Conservation (phyloP, 2,329 filamentous ascomycete genomes). For the Claviceps maximensis region DNA sequence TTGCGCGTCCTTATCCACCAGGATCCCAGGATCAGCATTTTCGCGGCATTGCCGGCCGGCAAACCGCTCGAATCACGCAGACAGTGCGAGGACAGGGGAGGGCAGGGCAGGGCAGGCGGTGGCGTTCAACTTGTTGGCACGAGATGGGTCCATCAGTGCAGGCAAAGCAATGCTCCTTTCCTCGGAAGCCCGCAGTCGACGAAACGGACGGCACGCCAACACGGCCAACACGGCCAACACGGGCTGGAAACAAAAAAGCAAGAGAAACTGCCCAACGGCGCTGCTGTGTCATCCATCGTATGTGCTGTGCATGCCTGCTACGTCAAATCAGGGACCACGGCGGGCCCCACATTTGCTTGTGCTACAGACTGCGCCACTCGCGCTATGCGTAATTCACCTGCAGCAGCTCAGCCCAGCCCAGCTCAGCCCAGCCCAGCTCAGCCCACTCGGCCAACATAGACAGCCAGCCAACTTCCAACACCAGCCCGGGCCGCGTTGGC, state of each 20-base stretch:
- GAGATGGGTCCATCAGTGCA: background rate
- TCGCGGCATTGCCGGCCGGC: no score
- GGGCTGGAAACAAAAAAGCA: background rate
- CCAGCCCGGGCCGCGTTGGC: no score
- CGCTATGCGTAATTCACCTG: background rate
- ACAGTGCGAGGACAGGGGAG: no score
- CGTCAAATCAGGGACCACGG: background rate
- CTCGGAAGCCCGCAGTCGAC: background rate
- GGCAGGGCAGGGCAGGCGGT: background rate
- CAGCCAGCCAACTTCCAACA: background rate
- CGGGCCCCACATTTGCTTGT: background rate
- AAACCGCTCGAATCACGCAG: no score
- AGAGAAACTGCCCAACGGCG: background rate
- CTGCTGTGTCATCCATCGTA: background rate
- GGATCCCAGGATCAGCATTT: background rate
- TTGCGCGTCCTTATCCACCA: slow-evolving; percentile 4
- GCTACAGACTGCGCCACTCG: slow-evolving; percentile 6
- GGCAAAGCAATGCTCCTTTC: background rate
- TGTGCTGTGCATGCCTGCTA: background rate
- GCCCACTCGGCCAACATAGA: background rate
- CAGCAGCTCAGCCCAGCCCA: no score
- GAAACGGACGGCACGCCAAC: no score
- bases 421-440: no score
- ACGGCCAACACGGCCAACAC: no score
- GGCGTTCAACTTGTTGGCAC: background rate